Conservation (phyloP, 2,329 filamentous ascomycete species). For the Lachnellula arida region DNA sequence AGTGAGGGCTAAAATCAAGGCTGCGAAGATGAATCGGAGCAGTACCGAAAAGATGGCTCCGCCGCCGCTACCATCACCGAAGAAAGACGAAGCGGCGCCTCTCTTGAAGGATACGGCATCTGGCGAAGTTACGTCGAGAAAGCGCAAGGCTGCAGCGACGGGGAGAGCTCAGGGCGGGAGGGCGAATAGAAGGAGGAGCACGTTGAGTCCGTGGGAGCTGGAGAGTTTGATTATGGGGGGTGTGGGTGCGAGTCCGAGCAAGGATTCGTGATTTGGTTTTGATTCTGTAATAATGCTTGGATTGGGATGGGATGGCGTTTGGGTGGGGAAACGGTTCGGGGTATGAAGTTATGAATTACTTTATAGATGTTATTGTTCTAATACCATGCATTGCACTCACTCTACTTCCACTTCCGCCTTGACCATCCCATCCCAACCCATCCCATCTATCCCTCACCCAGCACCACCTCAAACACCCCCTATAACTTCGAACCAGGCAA, state of each 20-base stretch:
- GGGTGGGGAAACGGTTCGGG: neutral
- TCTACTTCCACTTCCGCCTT: too few species aligned
- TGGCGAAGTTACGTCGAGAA: constrained; percentile 16
- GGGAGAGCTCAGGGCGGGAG: constrained; percentile 32
- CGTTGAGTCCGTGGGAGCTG: constrained; percentile 70
- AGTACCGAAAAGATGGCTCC: constrained; percentile 29
- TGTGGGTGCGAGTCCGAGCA: constrained; percentile 5
- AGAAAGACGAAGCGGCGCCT: constrained; percentile 8
- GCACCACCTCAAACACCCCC: neutral
- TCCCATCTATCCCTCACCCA: too few species aligned
- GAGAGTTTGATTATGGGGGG: constrained; percentile 54
- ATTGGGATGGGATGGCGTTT: neutral
- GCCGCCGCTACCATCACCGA: constrained; percentile 18
- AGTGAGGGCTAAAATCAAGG: constrained; percentile 57
- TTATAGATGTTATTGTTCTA: neutral
- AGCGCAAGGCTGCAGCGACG: constrained; percentile 38
- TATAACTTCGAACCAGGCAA: neutral
- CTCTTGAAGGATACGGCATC: constrained; percentile 1
- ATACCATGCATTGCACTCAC: neutral
- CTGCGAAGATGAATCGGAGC: constrained; percentile 39
- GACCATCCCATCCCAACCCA: too few species aligned
- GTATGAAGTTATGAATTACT: constrained; percentile 1
- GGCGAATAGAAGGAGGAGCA: constrained; percentile 65
- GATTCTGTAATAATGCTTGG: neutral
- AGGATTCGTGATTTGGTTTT: neutral